Conservation (phyloP, 1,139 yeast genomes). For the Scheffersomyces parashehatae region DNA sequence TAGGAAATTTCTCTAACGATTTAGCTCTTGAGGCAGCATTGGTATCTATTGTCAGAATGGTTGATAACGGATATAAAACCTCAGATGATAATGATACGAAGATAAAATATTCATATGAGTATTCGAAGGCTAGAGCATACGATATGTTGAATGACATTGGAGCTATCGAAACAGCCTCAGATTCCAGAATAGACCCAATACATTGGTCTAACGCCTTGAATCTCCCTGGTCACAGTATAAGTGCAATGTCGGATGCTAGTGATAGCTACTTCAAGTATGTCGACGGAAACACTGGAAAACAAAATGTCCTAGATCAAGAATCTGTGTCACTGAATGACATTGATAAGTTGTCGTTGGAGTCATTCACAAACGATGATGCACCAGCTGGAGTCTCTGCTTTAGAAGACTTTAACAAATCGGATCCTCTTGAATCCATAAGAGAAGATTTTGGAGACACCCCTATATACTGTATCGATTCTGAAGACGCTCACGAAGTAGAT, state of each 20-base stretch:
- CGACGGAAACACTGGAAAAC: slow-evolving; percentile 12
- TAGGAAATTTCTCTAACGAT: slow-evolving; percentile 48
- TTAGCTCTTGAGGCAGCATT: slow-evolving; percentile 35
- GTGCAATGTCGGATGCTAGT: slow-evolving; percentile 40
- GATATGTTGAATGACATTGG: slow-evolving; percentile 38
- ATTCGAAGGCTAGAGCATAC: slow-evolving; percentile 49
- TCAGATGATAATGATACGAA: slow-evolving; percentile 10
- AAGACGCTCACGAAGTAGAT: slow-evolving; percentile 85
- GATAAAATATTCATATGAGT: slow-evolving; percentile 35
- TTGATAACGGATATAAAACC: slow-evolving; percentile 25
- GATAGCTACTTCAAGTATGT: slow-evolving; percentile 42
- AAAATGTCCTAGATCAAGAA: slow-evolving; percentile 1
- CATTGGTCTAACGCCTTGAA: slow-evolving; percentile 45
- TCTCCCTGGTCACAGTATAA: slow-evolving; percentile 41
- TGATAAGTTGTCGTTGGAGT: not conserved
- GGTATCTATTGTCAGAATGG: slow-evolving; percentile 35
- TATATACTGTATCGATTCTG: slow-evolving; percentile 84
- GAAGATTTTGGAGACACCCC: slow-evolving; percentile 42
- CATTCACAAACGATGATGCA: not conserved
- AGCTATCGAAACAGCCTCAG: slow-evolving; percentile 9
- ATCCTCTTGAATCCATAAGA: slow-evolving; percentile 35
- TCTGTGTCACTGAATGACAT: not conserved
- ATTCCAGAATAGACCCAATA: slow-evolving; percentile 34
- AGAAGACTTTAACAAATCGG: slow-evolving; percentile 32
- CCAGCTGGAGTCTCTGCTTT: not conserved